Conservation (phyloP, 2,329 filamentous ascomycete species). For the Parasarocladium wereldwijsianum region DNA sequence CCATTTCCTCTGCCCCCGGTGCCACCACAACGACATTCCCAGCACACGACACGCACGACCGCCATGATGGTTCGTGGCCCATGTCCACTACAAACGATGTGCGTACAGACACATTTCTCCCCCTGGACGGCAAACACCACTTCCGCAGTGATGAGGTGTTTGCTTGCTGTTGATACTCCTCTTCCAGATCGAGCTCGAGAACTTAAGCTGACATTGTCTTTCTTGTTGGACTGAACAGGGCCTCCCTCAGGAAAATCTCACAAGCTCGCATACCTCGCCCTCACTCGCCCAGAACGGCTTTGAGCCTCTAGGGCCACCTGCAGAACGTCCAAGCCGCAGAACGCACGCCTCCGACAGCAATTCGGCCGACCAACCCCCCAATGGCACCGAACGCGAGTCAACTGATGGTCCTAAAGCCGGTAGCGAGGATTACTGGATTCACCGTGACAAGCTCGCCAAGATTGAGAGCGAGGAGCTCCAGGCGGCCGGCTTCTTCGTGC, state of each 20-base stretch:
- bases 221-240: not conserved
- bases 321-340: slow-evolving; percentile 11
- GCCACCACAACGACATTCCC: slow-evolving; percentile 31
- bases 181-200: no score
- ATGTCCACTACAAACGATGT: slow-evolving; percentile 24
- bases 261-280: no score
- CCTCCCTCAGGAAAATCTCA: no score
- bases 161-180: no score
- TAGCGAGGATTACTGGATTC: slow-evolving; percentile 65
- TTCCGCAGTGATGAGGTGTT: no score
- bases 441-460: slow-evolving; percentile 67
- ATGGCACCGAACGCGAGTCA: slow-evolving; percentile 12
- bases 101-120: no score
- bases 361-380: slow-evolving; percentile 6
- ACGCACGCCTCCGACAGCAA: slow-evolving; percentile 20
- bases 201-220: no score
- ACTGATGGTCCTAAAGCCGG: slow-evolving; percentile 16
- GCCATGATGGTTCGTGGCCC: slow-evolving; percentile 27
- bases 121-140: not conserved
- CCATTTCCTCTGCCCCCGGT: slow-evolving; percentile 32
- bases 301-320: slow-evolving; percentile 7
- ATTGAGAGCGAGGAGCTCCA: slow-evolving; percentile 73
- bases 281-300: slow-evolving; percentile 13
- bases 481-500: slow-evolving; percentile 55
- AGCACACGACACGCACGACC: no score